A percentile compares a stretch with the other conserved stretches of the same genome.
Conservation (phyloP, 192 early-diverging fungal genomes). For the Cetraspora pellucida region DNA sequence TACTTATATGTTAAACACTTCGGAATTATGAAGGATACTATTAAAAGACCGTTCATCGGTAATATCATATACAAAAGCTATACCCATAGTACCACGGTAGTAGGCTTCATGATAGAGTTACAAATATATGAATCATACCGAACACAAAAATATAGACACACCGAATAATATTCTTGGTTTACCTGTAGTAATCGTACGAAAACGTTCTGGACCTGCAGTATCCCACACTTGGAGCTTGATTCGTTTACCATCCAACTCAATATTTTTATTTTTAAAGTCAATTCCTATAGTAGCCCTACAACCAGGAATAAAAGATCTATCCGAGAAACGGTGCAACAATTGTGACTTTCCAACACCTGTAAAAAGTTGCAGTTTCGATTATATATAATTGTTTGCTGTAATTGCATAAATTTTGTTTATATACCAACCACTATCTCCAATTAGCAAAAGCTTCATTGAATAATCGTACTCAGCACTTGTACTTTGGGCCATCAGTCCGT, state of each 20-base stretch:
- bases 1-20: background rate
- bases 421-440: constrained; percentile 89
- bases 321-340: constrained; percentile 93
- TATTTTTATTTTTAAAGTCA: constrained; percentile 98
- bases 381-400: too few species aligned
- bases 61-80: constrained; percentile 95
- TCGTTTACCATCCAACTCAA: constrained; percentile 97
- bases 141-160: background rate
- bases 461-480: constrained; percentile 98
- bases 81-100: constrained; percentile 99
- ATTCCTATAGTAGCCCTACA: constrained; percentile 99
- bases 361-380: background rate
- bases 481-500: constrained; percentile 60
- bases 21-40: constrained; percentile 56
- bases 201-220: constrained; percentile 98
- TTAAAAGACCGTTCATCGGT: constrained; percentile 98
- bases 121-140: background rate
- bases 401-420: too few species aligned
- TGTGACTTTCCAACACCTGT: constrained; percentile 95
- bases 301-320: constrained; percentile 98
- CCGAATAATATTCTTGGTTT: constrained; percentile 5
- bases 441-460: constrained; percentile 97
- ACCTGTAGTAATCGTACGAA: constrained; percentile 98
- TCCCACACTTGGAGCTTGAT: constrained; percentile 99
- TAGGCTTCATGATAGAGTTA: constrained; percentile 64